phyloP scores from a whole-genome alignment of 371 early-diverging fungal genomes.

The Apophysomyces elegans region DNA sequence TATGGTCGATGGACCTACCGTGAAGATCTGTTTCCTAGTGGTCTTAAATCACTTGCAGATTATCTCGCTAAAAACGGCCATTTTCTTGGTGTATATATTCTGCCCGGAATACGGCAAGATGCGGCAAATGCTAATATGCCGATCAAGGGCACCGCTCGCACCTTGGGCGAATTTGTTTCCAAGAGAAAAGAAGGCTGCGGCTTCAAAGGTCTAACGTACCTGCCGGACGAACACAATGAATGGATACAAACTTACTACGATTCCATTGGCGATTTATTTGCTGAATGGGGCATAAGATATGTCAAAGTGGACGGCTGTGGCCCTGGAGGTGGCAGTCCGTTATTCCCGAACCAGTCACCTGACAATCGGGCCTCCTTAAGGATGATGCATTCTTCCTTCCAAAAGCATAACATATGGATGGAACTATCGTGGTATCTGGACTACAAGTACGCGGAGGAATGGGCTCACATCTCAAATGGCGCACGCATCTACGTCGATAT shows the following conservation, averaged over 20 bases:
- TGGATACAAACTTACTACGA: conserved; percentile 32
- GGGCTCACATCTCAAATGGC: conserved; percentile 30
- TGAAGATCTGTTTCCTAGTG: conserved; percentile 33
- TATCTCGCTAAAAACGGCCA: conserved; percentile 32
- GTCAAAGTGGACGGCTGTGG: conserved; percentile 45
- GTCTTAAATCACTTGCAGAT: conserved; percentile 24
- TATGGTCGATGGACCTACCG: conserved; percentile 42
- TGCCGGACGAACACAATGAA: conserved; percentile 29
- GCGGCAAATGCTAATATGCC: conserved; percentile 25
- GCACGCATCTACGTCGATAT: conserved; percentile 38
- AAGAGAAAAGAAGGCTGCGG: conserved; percentile 27
- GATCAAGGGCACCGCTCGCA: conserved; percentile 21
- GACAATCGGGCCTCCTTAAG: conserved; percentile 29
- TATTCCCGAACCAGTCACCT: conserved; percentile 31
- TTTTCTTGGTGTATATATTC: conserved; percentile 33
- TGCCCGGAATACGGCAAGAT: conserved; percentile 36
- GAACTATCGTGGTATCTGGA: conserved; percentile 43
- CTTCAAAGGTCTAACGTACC: conserved; percentile 35
- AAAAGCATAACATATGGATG: conserved; percentile 33
- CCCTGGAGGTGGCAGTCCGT: conserved; percentile 32
- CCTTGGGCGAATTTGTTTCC: conserved; percentile 22
- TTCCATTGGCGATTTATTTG: conserved; percentile 37
- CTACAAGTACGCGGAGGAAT: conserved; percentile 28
- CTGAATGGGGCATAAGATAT: conserved; percentile 33
- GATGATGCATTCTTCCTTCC: conserved; percentile 29